Evolutionary conservation across 345 rosid species (phyloP), one percentile per base, ranked within the genome.

Genomic region (Populus euphratica): DNA sequence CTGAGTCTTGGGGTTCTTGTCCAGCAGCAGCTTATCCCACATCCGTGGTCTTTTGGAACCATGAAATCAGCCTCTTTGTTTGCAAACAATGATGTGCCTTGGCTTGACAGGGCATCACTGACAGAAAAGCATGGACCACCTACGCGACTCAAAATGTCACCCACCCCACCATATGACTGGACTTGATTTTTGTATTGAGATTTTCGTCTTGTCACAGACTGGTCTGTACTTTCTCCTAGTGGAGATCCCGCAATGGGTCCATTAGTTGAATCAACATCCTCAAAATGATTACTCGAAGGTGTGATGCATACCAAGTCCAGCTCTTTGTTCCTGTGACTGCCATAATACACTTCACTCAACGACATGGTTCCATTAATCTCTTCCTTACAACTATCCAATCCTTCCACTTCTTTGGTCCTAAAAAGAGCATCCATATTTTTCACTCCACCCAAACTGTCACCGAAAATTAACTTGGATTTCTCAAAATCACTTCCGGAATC

Each of bases 1-100:
- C 91, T 85, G 61, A 84, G 83, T 81, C 87, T 85, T 0, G 97
- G 97, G 6, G 97, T 91, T 86, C 90, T 87, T 39, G 92, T 86
- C 99, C 99, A 96, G 87, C 96, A 95, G 84, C 90, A 87, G 36
- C 90, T 85, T 73, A 92, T 80, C 49, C 92, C 97, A 74, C 97
- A 87, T 52, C 97, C 96, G 50, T 80, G 81, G 61, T 78, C 83
- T 76, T 77, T 82, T 63, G 77, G 79, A 73, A 84, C 86, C 21
- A 43, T 78, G 36, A 75, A 66, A 56, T 89, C 88, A 66, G 84
- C 73, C 71, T 85, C 93, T 76, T 90, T 97, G 77, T 87, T 87
- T 0, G 78, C 83, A 76, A 70, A 84, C 20, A 90, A 67, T 41
- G 91, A 87, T 47, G 70, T 56, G 72, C 88, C 80, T 52, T 36